These are phyloP conservation scores for Rhizopogon salebrosus DNA, from an alignment of 768 basidiomycete genomes.

Conservation along the genomic window DNA sequence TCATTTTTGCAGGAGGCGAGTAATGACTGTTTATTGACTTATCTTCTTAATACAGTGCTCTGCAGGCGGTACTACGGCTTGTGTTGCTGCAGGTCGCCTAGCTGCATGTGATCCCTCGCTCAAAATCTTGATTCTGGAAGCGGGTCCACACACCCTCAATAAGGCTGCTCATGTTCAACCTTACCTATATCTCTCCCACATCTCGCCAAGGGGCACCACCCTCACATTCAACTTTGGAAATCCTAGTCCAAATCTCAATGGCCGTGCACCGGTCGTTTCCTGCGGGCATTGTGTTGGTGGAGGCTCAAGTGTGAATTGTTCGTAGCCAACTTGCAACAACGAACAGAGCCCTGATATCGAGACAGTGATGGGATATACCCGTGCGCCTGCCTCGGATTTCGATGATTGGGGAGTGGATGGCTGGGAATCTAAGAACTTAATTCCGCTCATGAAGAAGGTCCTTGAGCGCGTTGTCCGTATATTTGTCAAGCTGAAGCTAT, in stretches of 20 bases:
- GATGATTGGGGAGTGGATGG: slow-evolving; percentile 64
- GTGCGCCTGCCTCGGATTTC: slow-evolving; percentile 58
- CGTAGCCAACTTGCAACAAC: slow-evolving; percentile 5
- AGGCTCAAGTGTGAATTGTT: slow-evolving; percentile 59
- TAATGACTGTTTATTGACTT: too few relatives aligned
- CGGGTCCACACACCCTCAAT: slow-evolving; percentile 48
- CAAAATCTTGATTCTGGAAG: slow-evolving; percentile 57
- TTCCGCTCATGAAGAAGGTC: slow-evolving; percentile 58
- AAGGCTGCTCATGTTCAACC: slow-evolving; percentile 48
- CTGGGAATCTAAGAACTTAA: slow-evolving; percentile 53
- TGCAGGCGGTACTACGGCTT: slow-evolving; percentile 43
- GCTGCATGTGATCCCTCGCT: slow-evolving; percentile 46
- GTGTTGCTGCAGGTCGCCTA: slow-evolving; percentile 45
- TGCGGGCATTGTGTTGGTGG: slow-evolving; percentile 54
- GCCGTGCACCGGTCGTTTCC: slow-evolving; percentile 39
- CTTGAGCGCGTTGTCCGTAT: background rate
- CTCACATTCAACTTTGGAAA: slow-evolving; percentile 37
- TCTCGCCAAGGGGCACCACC: slow-evolving; percentile 33
- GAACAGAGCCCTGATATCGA: background rate
- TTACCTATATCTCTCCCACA: slow-evolving; percentile 41
- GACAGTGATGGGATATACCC: slow-evolving; percentile 46
- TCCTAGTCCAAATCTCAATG: slow-evolving; percentile 38
- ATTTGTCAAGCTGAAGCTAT: background rate
- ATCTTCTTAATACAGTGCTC: too few relatives aligned
- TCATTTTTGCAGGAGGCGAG: too few relatives aligned